Evolutionary conservation across 2,329 filamentous ascomycete genomes (phyloP), one percentile per base, ranked within the genome.

Genomic region (Trichoderma harzianum): DNA sequence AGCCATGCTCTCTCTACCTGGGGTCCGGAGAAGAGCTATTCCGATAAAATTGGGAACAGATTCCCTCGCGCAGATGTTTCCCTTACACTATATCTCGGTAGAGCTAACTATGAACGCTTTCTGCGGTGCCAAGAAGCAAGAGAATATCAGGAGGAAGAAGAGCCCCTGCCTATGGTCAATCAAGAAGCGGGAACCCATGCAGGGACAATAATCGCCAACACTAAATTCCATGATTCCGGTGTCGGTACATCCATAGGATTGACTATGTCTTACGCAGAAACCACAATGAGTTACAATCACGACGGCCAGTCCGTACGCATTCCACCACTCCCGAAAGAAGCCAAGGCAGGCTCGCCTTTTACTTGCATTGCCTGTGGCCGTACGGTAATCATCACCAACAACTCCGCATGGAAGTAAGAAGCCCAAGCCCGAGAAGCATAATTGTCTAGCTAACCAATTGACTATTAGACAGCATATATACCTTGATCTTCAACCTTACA

Each of bases 111-210:
- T n/a, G 64, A 67, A 28, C 64, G 64, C 0, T 67, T 32, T 32
- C 11, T 67, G 8, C 51, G 64, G 26, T 67, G 64, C 11, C 64
- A 67, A 16, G 51, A 34, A 28, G 5, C 36, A 16, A 67, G 64
- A 67, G 64, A 67, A 0, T 34, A 7, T 30, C 14, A 21, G 14
- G 32, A 36, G 12, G 14, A 11, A 1, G 34, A 43, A 14, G 34
- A 32, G 18, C 3, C 10, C 0, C 3, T 18, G 4, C 1, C 18
- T 43, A 16, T 26, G 0, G 21, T n/a, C 5, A 28, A 6, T 2
- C 51, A 18, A 7, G 51, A 43, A 43, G 51, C 1, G 34, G 47
- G 16, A 7, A 43, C 5, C 0, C 1, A 26, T 5, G 24, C 5
- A n/a, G 51, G 32, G 1, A 67, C 51, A 30, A 58, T 39, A n/a